Evolutionary conservation across 257 asterid species (phyloP), one percentile per base, ranked within the genome.

Genomic region (Penstemon davidsonii): DNA sequence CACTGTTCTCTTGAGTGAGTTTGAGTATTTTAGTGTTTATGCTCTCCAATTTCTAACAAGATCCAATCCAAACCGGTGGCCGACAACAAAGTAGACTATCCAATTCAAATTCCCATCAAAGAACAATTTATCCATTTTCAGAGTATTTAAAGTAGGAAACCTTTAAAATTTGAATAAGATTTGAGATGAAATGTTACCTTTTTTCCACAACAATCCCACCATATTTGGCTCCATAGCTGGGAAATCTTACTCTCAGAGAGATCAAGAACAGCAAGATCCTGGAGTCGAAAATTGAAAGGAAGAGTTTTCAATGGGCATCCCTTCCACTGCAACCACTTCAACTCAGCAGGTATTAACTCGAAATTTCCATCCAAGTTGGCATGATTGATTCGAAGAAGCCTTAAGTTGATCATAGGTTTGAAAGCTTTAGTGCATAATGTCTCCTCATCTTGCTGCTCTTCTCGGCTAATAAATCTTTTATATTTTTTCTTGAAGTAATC

Each of bases 291-390:
- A 40, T 78, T 54, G 50, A 65, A 68, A 57, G 74, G 71, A 36
- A 58, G 73, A 38, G 44, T 46, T 45, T 57, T 42, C 64, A 78
- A 64, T n/a, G 56, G 50, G 64, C 82, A 78, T 8, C 73, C 52
- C 66, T 44, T 68, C 82, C 75, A 73, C 44, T 69, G 82, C 63
- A 78, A 60, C 78, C 75, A 78, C 67, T 73, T 78, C 11, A 78
- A 54, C 53, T 63, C 60, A 36, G 75, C 46, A 58, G 82, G 82
- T 4, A 78, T 39, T 38, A 49, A 62, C 76, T 64, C 60, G 65
- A 73, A 78, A 69, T 57, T 39, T 51, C 82, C 82, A 33, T 73
- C 76, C 49, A 78, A 44, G 67, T 69, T 64, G 57, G 75, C 82
- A 46, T 73, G 37, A 43, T 72, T 65, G 52, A 78, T 55, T 60